Evolutionary conservation across 192 early-diverging fungal genomes (phyloP), one percentile per base, ranked within the genome.

Genomic region (Linnemannia elongata): DNA sequence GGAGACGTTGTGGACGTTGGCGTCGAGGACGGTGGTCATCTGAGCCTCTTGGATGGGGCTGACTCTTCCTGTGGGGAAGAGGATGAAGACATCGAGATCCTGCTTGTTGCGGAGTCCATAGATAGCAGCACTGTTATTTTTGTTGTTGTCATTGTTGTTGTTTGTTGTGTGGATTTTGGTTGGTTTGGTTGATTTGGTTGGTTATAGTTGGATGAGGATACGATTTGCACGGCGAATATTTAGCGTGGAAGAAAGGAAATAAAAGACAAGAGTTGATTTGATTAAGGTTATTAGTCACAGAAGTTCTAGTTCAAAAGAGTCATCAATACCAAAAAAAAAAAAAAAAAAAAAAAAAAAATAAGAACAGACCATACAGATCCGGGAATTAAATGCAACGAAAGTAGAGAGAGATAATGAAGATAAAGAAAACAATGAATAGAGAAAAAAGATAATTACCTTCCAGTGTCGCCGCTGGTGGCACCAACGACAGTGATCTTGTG

Each of bases 1-100:
- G n/a, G 97, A 93, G 71, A 99, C 88, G 80, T 97, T 97, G 90
- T 96, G 95, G 36, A 99, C 97, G 88, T 99, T 99, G 75, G 82
- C 90, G 83, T 99, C 98, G 57, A 97, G 88, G 39, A 99, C 98
- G 6, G 95, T 94, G 9, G 98, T 99, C 98, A 99, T 99, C 91
- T 99, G 98, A 38, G 97, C 97, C 90, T 98, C 98, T 89, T 99
- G 98, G 66, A 99, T 95, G 20, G 97, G 95, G 54, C 95, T 96
- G 72, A 99, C 97, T 70, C 97, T 94, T 76, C 95, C 96, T 52
- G 94, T 90, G 8, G 98, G 98, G 83, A 97, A 96, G 73, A 99
- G 89, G 70, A 99, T 99, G 86, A 98, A 99, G 42, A 98, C 96
- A 36, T 94, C 92, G 10, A 99, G 93, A 89, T 97, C 95, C 86